Evolutionary conservation across 805 yeast species (phyloP).

Genomic region (Yamadazyma olivae): DNA sequence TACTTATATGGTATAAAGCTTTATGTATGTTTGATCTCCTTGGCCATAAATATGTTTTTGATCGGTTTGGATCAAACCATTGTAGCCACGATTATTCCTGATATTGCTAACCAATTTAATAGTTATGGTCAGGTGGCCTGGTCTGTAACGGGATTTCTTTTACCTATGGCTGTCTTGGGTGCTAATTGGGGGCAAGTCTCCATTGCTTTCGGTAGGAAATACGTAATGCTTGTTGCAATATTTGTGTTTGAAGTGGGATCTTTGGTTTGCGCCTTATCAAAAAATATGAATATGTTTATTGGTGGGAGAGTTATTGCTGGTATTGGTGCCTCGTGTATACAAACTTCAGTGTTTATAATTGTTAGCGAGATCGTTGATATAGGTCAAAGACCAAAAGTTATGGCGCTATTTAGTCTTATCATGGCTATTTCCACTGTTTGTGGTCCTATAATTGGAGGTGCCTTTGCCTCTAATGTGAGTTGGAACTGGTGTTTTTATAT

Average conservation of each 20-base stretch:
- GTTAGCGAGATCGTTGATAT: conserved; percentile 31
- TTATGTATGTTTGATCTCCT: conserved; percentile 22
- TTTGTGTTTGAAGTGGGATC: conserved; percentile 21
- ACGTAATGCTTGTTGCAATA: conserved; percentile 14
- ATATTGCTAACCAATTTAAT: conserved; percentile 34
- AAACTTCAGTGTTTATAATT: conserved; percentile 24
- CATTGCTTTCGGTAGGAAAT: conserved; percentile 35
- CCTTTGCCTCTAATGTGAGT: conserved; percentile 50
- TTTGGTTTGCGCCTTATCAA: conserved; percentile 35
- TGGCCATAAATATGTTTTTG: conserved; percentile 29
- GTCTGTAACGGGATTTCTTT: conserved; percentile 35
- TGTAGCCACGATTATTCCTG: conserved; percentile 30
- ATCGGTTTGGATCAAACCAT: conserved; percentile 40
- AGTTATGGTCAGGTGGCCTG: conserved; percentile 34
- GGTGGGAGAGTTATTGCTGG: conserved; percentile 41
- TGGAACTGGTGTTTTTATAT: conserved; percentile 80
- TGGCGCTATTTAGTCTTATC: conserved; percentile 33
- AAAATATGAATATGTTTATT: conserved; percentile 33
- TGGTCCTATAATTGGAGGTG: conserved; percentile 69
- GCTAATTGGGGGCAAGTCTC: conserved; percentile 38
- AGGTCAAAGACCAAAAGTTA: conserved; percentile 30
- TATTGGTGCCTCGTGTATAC: conserved; percentile 36
- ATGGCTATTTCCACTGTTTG: conserved; percentile 48
- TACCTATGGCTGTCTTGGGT: conserved; percentile 30
- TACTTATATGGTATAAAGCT: conserved; percentile 28